These are phyloP conservation scores for Strigomonas culicis DNA, from an alignment of 208 protist genomes.

Conservation along the genomic window DNA sequence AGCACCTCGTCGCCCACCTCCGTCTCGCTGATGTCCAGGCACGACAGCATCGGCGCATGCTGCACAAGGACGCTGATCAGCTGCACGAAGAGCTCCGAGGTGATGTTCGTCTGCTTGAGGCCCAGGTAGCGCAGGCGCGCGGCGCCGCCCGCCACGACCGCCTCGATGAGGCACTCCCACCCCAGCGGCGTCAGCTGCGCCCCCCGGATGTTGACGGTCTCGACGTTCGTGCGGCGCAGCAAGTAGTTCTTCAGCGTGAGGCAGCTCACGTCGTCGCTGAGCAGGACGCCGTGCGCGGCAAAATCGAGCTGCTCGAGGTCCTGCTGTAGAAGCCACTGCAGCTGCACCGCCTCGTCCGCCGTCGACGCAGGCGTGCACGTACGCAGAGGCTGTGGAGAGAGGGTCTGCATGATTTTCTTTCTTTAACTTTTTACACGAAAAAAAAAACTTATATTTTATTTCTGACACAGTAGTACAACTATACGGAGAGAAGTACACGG, in stretches of 20 bases:
- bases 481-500: not conserved
- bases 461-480: not conserved
- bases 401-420: slow-evolving; percentile 16
- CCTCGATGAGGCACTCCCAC: slow-evolving; percentile 11
- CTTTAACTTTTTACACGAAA: slow-evolving; percentile 2
- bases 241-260: slow-evolving; percentile 27
- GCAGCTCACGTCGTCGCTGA: slow-evolving; percentile 24
- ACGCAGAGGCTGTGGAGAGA: not conserved
- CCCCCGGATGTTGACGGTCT: slow-evolving; percentile 17
- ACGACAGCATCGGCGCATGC: slow-evolving; percentile 21
- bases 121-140: slow-evolving; percentile 18
- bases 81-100: slow-evolving; percentile 10
- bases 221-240: slow-evolving; percentile 18
- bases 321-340: slow-evolving; percentile 24
- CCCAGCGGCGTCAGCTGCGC: slow-evolving; percentile 6
- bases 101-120: slow-evolving; percentile 16
- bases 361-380: not conserved
- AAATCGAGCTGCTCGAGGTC: slow-evolving; percentile 28
- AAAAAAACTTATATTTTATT: not conserved
- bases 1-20: slow-evolving; percentile 30
- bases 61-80: slow-evolving; percentile 12
- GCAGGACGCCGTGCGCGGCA: slow-evolving; percentile 18
- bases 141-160: slow-evolving; percentile 4
- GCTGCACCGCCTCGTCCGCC: not conserved
- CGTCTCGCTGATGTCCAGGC: slow-evolving; percentile 55